Percentiles rank a stretch among this genome's conserved stretches.
Conservation (phyloP, 495 filamentous ascomycete genomes). For the Hapsidospora chrysogenum region DNA sequence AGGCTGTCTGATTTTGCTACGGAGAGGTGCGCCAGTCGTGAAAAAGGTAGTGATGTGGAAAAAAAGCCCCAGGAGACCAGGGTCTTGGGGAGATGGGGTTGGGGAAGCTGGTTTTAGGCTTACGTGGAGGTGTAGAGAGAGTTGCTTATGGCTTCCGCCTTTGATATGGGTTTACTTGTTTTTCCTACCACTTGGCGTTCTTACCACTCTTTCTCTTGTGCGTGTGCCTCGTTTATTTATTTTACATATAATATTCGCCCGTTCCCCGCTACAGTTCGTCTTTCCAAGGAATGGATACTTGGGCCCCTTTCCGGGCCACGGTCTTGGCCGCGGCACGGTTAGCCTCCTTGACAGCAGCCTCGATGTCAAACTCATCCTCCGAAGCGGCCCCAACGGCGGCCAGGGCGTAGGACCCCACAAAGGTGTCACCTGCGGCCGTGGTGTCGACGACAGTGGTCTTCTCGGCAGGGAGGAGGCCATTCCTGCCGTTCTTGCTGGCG, state of each 20-base stretch:
- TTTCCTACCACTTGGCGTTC: too few species aligned
- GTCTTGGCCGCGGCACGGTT: conserved; percentile 59
- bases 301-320: conserved; percentile 66
- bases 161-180: background rate
- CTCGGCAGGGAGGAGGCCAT: conserved; percentile 33
- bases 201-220: too few species aligned
- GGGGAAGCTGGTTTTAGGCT: conserved; percentile 1
- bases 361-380: conserved; percentile 30
- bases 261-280: conserved; percentile 41
- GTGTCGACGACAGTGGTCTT: conserved; percentile 73
- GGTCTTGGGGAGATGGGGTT: background rate
- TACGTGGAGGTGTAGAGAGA: background rate
- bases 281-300: conserved; percentile 75
- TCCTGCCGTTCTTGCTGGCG: conserved; percentile 21
- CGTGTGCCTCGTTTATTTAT: too few species aligned
- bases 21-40: too few species aligned
- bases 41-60: too few species aligned
- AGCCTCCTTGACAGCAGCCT: conserved; percentile 46
- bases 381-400: conserved; percentile 32
- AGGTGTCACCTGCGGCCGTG: conserved; percentile 89
- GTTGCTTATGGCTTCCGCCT: background rate
- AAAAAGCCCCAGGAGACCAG: too few species aligned
- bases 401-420: conserved; percentile 76
- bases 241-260: background rate
- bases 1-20: background rate